A percentile compares a stretch with the other conserved stretches of the same genome.
phyloP scores from a whole-genome alignment of 768 basidiomycete species.

The Auricularia sp. region DNA sequence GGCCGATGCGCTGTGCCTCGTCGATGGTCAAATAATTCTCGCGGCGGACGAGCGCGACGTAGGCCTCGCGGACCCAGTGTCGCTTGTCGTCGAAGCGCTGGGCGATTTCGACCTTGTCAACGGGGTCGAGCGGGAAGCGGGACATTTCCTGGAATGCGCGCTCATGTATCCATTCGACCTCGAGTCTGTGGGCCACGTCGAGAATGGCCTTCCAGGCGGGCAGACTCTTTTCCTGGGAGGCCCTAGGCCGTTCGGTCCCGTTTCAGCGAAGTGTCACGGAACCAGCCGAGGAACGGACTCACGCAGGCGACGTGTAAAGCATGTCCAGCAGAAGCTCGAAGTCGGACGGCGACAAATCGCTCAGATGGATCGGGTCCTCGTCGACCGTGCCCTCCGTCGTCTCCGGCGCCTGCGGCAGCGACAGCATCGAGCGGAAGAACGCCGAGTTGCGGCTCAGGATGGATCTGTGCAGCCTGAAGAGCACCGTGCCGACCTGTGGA shows the following conservation, averaged over 20 bases:
- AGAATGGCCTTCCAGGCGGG: neutral
- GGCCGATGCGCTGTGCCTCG: neutral
- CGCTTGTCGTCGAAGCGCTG: constrained; percentile 2
- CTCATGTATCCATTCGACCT: neutral
- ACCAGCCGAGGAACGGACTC: neutral
- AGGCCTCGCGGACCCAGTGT: neutral
- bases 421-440: constrained; percentile 63
- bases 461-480: constrained; percentile 69
- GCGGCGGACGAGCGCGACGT: neutral
- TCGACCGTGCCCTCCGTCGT: neutral
- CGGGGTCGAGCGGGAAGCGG: neutral
- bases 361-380: neutral
- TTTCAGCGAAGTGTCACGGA: neutral
- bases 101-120: neutral
- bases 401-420: constrained; percentile 39
- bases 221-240: neutral
- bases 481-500: constrained; percentile 5
- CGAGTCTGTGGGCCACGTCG: neutral
- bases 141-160: neutral
- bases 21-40: neutral
- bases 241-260: neutral
- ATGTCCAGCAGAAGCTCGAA: neutral
- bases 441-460: constrained; percentile 57
- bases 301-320: neutral
- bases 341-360: neutral